These are phyloP conservation scores for Plasmodium knowlesi DNA, from an alignment of 169 alveolate species.

Conservation along the genomic window DNA sequence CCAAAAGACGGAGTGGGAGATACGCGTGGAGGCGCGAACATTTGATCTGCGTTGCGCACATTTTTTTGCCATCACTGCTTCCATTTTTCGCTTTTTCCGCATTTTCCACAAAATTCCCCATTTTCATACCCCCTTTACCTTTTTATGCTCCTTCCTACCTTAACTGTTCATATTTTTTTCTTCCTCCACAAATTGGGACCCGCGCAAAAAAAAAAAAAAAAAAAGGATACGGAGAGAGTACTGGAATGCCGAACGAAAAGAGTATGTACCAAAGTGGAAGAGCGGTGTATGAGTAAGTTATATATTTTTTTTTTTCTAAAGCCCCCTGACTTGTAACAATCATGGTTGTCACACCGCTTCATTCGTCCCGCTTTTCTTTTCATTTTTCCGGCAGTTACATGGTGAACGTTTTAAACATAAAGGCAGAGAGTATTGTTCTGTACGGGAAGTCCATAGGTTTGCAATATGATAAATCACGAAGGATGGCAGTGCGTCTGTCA, in stretches of 20 bases:
- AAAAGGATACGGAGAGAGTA: slow-evolving; percentile 75
- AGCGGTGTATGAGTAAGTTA: slow-evolving; percentile 58
- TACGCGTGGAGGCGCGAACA: not conserved
- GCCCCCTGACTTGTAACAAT: not conserved
- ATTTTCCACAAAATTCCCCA: not conserved
- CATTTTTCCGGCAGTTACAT: slow-evolving; percentile 33
- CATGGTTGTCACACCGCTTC: not conserved
- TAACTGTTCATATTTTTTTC: slow-evolving; percentile 16
- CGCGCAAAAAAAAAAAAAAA: slow-evolving; percentile 19
- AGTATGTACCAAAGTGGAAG: slow-evolving; percentile 68
- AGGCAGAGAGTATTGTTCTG: slow-evolving; percentile 46
- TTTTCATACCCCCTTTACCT: not conserved
- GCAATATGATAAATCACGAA: not conserved
- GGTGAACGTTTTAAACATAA: slow-evolving; percentile 53
- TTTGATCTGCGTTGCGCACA: not conserved
- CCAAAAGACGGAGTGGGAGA: slow-evolving; percentile 1
- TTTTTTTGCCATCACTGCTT: not conserved
- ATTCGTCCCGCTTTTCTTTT: not conserved
- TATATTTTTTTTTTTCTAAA: slow-evolving; percentile 22
- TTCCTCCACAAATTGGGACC: not conserved
- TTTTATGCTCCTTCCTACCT: not conserved
- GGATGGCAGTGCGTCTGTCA: not conserved
- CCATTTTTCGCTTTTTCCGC: not conserved
- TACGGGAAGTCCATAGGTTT: slow-evolving; percentile 74
- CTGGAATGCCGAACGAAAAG: slow-evolving; percentile 50